Percentiles rank a stretch among this genome's conserved stretches.
Conservation (phyloP, 306 rosid species). For the Sophora flavescens region DNA sequence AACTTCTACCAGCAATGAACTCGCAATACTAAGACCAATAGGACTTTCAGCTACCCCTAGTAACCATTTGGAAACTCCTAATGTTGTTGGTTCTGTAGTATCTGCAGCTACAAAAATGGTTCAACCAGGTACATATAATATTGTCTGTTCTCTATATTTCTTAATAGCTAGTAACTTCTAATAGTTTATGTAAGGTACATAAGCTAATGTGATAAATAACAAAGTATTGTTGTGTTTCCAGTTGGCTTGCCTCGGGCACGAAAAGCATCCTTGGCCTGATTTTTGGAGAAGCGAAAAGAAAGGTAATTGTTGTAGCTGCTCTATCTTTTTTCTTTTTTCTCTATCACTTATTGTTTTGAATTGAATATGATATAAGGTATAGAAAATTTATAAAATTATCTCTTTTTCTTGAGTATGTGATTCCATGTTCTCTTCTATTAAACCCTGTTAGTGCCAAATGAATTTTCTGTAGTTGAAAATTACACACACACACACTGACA, state of each 20-base stretch:
- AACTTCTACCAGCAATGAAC: too few relatives aligned
- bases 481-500: too few relatives aligned
- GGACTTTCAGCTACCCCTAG: too few relatives aligned
- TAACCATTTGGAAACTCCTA: too few relatives aligned
- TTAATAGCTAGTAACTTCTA: background rate
- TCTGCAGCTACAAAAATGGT: too few relatives aligned
- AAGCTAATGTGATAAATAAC: background rate
- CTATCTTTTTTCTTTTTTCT: background rate
- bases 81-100: too few relatives aligned
- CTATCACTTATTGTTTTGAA: background rate
- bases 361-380: background rate
- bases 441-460: too few relatives aligned
- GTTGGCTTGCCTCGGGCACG: slow-evolving; percentile 91
- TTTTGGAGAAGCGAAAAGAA: slow-evolving; percentile 94
- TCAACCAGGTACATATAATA: too few relatives aligned
- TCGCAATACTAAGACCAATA: too few relatives aligned
- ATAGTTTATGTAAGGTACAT: slow-evolving; percentile 16
- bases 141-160: too few relatives aligned
- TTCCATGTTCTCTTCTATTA: too few relatives aligned
- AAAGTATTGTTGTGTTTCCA: slow-evolving; percentile 41
- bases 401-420: background rate
- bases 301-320: slow-evolving; percentile 60
- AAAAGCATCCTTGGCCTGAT: slow-evolving; percentile 92
- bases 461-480: too few relatives aligned
- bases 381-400: background rate